Evolutionary conservation across 208 protist species (phyloP).

Genomic region (Trypanosomatidae sp.): DNA sequence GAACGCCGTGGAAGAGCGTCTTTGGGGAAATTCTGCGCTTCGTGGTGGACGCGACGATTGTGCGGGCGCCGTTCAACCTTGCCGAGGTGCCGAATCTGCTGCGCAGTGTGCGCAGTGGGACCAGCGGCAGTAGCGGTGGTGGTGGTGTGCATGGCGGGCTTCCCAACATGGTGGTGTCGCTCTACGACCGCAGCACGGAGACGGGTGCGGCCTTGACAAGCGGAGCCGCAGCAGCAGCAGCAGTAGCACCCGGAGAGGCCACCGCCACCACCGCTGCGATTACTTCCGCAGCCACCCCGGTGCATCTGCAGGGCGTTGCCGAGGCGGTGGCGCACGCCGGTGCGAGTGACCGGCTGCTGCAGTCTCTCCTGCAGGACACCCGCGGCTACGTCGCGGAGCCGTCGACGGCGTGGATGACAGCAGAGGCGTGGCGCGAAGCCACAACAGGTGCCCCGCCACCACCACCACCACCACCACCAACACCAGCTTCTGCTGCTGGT

Average conservation of each 20-base stretch:
- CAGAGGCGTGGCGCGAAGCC: conserved; percentile 17
- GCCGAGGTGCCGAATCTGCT: conserved; percentile 16
- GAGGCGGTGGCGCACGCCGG: no score
- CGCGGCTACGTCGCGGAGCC: conserved; percentile 16
- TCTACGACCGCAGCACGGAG: conserved; percentile 28
- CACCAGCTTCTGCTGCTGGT: no score
- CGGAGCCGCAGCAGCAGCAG: no score
- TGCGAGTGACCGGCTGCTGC: conserved; percentile 18
- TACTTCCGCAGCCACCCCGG: neutral
- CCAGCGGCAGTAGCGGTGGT: conserved; percentile 10
- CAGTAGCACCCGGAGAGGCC: no score
- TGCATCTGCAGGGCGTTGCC: neutral
- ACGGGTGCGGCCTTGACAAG: no score
- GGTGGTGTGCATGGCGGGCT: no score
- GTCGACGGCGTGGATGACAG: conserved; percentile 31
- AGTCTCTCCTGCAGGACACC: conserved; percentile 26
- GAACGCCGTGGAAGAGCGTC: conserved; percentile 6
- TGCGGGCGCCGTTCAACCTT: conserved; percentile 7
- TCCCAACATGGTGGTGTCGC: conserved; percentile 11
- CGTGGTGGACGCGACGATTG: conserved; percentile 23
- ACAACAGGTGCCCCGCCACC: no score
- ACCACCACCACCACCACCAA: no score
- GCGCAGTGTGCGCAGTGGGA: conserved; percentile 15
- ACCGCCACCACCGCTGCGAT: neutral
- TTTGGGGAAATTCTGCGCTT: conserved; percentile 15